A percentile compares a stretch with the other conserved stretches of the same genome.
phyloP scores from a whole-genome alignment of 73 alveolate genomes.

The Halteria grandinella region DNA sequence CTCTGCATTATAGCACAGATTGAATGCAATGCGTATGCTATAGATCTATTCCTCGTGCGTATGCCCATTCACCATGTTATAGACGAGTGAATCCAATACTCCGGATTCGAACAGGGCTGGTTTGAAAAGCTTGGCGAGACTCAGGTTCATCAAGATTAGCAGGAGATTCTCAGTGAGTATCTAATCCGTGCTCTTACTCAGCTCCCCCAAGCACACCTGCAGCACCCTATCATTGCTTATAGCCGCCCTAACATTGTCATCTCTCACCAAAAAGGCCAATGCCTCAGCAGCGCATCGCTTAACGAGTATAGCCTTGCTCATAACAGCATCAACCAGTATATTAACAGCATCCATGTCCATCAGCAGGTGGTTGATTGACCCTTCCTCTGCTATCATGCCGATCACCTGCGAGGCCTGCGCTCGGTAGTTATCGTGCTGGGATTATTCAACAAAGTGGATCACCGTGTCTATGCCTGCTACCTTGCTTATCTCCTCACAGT shows the following conservation, averaged over 20 bases:
- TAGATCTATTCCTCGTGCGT: conserved; percentile 42
- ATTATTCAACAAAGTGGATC: conserved; percentile 22
- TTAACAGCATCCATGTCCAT: conserved; percentile 27
- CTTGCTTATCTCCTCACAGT: conserved; percentile 42
- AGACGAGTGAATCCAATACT: conserved; percentile 30
- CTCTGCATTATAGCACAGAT: conserved; percentile 29
- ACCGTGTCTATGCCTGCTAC: conserved; percentile 50
- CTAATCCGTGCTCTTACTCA: conserved; percentile 40
- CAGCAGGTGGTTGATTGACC: conserved; percentile 17
- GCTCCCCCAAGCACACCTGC: conserved; percentile 23
- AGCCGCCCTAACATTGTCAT: conserved; percentile 7
- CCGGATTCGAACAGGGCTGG: conserved; percentile 57
- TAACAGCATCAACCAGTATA: conserved; percentile 35
- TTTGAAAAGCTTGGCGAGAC: neutral
- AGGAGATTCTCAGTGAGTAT: conserved; percentile 37
- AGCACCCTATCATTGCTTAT: conserved; percentile 43
- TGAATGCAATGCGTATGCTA: conserved; percentile 6
- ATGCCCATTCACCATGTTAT: conserved; percentile 48
- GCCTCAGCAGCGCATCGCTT: conserved; percentile 67
- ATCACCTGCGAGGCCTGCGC: conserved; percentile 55
- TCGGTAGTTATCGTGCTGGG: conserved; percentile 49
- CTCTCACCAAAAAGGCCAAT: conserved; percentile 33
- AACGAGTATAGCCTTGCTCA: conserved; percentile 22
- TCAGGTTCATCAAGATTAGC: conserved; percentile 25
- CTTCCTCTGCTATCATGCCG: conserved; percentile 63